A percentile compares a stretch with the other conserved stretches of the same genome.
These are phyloP conservation scores for Zoysia japonica DNA, from an alignment of 176 grass and related monocot species.

Conservation along the genomic window DNA sequence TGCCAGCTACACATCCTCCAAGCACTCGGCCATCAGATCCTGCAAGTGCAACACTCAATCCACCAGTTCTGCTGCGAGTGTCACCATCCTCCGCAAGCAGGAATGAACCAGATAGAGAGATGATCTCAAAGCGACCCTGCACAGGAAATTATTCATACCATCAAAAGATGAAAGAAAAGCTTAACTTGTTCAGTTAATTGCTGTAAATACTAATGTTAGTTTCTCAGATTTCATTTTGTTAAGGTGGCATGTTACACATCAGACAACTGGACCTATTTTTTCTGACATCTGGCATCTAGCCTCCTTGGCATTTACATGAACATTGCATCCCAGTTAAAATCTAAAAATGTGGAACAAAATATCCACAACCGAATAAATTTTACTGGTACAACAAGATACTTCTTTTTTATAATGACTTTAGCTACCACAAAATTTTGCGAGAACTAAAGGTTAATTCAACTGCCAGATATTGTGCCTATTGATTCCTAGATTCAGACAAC, in stretches of 20 bases:
- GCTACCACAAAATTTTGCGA: not conserved
- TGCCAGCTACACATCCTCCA: constrained; percentile 93
- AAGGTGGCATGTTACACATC: too few species aligned
- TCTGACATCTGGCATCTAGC: too few species aligned
- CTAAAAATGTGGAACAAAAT: not conserved
- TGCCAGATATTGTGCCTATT: not conserved
- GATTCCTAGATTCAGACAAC: not conserved
- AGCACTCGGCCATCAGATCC: constrained; percentile 96
- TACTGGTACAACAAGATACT: too few species aligned
- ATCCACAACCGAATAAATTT: not conserved
- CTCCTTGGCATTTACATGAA: not conserved
- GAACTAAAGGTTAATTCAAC: not conserved
- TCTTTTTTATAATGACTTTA: not conserved
- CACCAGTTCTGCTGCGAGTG: constrained; percentile 91
- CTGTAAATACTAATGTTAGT: not conserved
- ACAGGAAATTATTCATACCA: constrained; percentile 15
- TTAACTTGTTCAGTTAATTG: constrained; percentile 13
- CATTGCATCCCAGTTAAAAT: not conserved
- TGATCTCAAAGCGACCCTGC: constrained; percentile 98
- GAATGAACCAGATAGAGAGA: constrained; percentile 95
- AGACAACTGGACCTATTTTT: too few species aligned
- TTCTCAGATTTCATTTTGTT: not conserved
- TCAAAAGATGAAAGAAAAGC: too few species aligned
- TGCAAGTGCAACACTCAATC: constrained; percentile 88
- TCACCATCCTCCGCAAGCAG: constrained; percentile 88